Base-by-base conservation (phyloP, 495 filamentous ascomycete genomes). In the Durotheca rogersii region DNA sequence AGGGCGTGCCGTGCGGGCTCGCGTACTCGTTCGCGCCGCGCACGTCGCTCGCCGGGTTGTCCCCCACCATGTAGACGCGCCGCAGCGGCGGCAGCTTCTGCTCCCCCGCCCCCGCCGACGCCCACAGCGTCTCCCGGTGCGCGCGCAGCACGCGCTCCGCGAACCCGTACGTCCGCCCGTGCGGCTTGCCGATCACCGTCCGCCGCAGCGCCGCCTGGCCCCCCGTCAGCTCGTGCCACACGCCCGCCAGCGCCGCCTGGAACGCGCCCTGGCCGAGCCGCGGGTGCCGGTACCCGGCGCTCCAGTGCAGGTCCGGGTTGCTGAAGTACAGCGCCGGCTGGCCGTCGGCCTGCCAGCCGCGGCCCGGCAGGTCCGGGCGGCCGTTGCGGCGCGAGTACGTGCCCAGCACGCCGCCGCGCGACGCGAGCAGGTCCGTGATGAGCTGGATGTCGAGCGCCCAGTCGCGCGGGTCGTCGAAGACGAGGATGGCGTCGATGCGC, bases 11-110 rank as follows among this genome's bases (percentile, higher is more conserved):
- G 32, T 70, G 53, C 6, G 73, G 67, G 50, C 85, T 89, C 9
- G 62, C 59, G 65, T 86, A 93, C 21, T 73, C 74, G 59, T 96
- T 97, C 17, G 88, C 92, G n/a, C 94, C 93, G 9, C 76, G 70
- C 48, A 99, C 94, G 67, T 99, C 93, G 20, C 83, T 88, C 62
- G 88, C 88, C 0, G 93, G 92, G 56, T 97, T 99, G 58, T 99
- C 93, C 0, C 93, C 93, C n/a, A 99, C 78, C 92, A 97, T 96
- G 60, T 94, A 97, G 4, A 99, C 88, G 10, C 73, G 78, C 58
- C 71, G 67, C 49, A 95, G 16, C 65, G 62, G 19, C 44, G 21
- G 41, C 51, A 14, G 56, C 51, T 27, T 65, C 53, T 11, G 59
- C 62, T 11, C 34, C 31, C 3, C 57, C 50, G 31, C 25, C 39